Evolutionary conservation across 176 grass and related monocot species (phyloP), one percentile per base, ranked within the genome.

Genomic region (Aegilops umbellulata): DNA sequence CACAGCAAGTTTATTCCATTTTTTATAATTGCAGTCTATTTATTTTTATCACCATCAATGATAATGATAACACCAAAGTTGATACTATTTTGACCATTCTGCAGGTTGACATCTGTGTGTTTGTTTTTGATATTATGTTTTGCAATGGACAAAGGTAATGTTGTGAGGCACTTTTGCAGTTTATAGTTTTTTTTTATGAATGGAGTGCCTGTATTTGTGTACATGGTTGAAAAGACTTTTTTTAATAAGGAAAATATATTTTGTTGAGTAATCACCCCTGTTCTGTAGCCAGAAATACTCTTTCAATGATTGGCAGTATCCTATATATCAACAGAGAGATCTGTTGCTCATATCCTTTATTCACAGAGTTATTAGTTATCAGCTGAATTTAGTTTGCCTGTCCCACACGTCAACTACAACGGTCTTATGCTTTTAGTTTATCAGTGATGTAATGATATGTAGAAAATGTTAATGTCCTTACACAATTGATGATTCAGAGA

Each of bases 81-180:
- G 58, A 79, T 79, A 68, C 73, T 87, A 27, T 74, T 73, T 27
- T 46, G 17, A 47, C 60, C 29, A 80, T 61, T 66, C 64, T 90
- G 76, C 90, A 98, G 94, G 94, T 98, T 91, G 92, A 98, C 86
- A 90, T 96, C 84, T 95, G 97, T 29, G 67, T 96, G 44, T 92
- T 94, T 93, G 76, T 98, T 85, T 98, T 98, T 88, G 97, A 98
- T 84, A 86, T 96, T 84, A 98, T 98, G 96, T 85, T 95, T 36
- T 90, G 81, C 71, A 83, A 88, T 78, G 97, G 97, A 80, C 71
- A 98, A 47, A 85, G 97, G 97, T 95, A 98, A 73, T 19, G 20
- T 42, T 86, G 61, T 84, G 58, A 60, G 17, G 19, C 30, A 53
- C 39, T 86, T 89, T 39, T 12, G 4, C 39, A 63, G 78, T 63